Conservation (phyloP, 1,284 basidiomycete genomes). For the Taiwanofungus camphoratus region DNA sequence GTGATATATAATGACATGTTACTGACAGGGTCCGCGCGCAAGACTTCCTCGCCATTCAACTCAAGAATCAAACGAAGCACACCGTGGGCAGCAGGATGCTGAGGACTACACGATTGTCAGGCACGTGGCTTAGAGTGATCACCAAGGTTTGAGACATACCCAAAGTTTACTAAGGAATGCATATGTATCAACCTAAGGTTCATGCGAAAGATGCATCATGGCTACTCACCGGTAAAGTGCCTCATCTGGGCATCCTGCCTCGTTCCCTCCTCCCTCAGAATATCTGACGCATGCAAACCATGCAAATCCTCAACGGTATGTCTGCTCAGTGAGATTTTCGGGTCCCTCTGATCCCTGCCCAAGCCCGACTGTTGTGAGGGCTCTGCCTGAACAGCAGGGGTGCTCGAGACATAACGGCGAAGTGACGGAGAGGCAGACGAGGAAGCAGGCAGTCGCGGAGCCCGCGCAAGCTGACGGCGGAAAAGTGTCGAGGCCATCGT, state of each 20-base stretch:
- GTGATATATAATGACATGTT: not conserved
- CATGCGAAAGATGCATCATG: slow-evolving; percentile 7
- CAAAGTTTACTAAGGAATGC: slow-evolving; percentile 73
- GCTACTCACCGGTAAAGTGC: slow-evolving; percentile 79
- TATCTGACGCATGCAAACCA: slow-evolving; percentile 68
- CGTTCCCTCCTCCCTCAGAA: slow-evolving; percentile 70
- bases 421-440: slow-evolving; percentile 23
- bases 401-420: slow-evolving; percentile 21
- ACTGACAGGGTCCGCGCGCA: slow-evolving; percentile 83
- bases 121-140: not conserved
- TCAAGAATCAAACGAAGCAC: slow-evolving; percentile 97
- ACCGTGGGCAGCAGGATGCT: slow-evolving; percentile 98
- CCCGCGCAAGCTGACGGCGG: slow-evolving; percentile 38
- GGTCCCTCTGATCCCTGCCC: slow-evolving; percentile 24
- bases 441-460: slow-evolving; percentile 19
- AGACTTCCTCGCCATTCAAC: slow-evolving; percentile 94
- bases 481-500: slow-evolving; percentile 51
- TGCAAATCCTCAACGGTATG: slow-evolving; percentile 82
- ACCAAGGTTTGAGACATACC: slow-evolving; percentile 37
- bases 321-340: slow-evolving; percentile 50
- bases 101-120: slow-evolving; percentile 52
- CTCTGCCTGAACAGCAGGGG: slow-evolving; percentile 20
- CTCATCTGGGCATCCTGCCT: slow-evolving; percentile 80
- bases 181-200: slow-evolving; percentile 4
- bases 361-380: slow-evolving; percentile 17